Percentiles rank a stretch among this genome's conserved stretches.
Conservation (phyloP, 768 basidiomycete species). For the Rhodotorula babjevae region DNA sequence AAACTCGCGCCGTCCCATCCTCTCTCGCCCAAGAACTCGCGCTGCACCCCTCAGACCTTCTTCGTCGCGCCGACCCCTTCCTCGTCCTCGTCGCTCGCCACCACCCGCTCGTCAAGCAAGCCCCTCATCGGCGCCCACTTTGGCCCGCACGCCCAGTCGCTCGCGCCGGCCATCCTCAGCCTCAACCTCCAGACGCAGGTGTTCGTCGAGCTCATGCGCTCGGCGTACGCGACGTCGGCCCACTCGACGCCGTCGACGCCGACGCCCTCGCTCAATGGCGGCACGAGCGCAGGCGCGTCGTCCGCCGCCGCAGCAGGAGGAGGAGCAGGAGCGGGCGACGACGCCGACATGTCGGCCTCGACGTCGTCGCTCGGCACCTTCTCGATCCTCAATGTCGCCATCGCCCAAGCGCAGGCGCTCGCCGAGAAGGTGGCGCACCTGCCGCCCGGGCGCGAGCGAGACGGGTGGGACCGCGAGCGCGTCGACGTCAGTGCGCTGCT, state of each 20-base stretch:
- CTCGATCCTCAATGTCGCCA: constrained; percentile 41
- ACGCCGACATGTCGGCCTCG: constrained; percentile 30
- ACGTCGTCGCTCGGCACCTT: constrained; percentile 21
- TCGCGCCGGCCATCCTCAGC: constrained; percentile 66
- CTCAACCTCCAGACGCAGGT: constrained; percentile 81
- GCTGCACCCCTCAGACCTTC: constrained; percentile 18
- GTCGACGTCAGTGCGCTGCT: constrained; percentile 69
- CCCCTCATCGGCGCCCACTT: constrained; percentile 26
- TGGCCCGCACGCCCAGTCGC: constrained; percentile 50
- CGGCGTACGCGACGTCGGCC: constrained; percentile 52
- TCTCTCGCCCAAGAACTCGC: background rate
- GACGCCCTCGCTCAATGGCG: constrained; percentile 15
- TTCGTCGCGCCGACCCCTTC: constrained; percentile 17
- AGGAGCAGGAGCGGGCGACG: background rate
- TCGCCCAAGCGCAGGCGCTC: constrained; percentile 57
- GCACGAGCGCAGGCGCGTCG: too few relatives aligned
- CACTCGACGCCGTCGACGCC: constrained; percentile 31
- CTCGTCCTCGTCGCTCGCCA: background rate
- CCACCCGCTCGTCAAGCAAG: background rate
- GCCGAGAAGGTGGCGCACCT: constrained; percentile 61
- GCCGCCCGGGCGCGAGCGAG: constrained; percentile 55
- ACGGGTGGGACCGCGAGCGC: constrained; percentile 65
- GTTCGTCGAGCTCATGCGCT: constrained; percentile 80
- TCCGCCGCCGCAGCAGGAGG: too few relatives aligned
- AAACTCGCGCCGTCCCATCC: background rate